A percentile compares a stretch with the other conserved stretches of the same genome.
Conservation (phyloP, 495 filamentous ascomycete species). For the Talaromyces adpressus region DNA sequence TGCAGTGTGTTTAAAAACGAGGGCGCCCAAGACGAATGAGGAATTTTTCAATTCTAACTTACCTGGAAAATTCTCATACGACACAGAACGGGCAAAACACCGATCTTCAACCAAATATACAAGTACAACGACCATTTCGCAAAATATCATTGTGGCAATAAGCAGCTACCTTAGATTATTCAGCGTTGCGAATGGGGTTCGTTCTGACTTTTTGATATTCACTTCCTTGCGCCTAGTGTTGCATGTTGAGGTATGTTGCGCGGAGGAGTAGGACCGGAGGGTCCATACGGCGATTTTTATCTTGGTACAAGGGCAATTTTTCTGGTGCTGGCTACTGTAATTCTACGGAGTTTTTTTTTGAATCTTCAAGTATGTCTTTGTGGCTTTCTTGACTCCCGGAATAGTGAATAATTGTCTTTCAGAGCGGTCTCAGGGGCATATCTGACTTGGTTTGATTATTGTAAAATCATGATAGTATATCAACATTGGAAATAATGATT, state of each 20-base stretch:
- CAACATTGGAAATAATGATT: background rate
- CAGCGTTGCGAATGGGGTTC: background rate
- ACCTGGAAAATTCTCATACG: background rate
- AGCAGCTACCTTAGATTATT: background rate
- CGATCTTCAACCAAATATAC: background rate
- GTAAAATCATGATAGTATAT: background rate
- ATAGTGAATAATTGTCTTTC: background rate
- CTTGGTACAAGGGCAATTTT: background rate
- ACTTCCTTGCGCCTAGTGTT: background rate
- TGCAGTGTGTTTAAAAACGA: conserved; percentile 22
- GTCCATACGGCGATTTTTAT: background rate
- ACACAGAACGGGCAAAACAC: background rate
- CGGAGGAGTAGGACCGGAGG: background rate
- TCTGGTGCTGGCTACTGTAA: background rate
- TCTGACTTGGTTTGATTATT: background rate
- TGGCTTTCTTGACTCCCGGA: background rate
- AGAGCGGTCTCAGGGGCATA: background rate
- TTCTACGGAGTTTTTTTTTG: background rate
- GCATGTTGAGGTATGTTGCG: background rate
- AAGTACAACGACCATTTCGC: background rate
- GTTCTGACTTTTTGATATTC: background rate
- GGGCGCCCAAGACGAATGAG: background rate
- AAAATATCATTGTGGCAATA: background rate
- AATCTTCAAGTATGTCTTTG: background rate
- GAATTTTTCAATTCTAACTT: background rate